Evolutionary conservation across 129 eudicot genomes (phyloP), one percentile per base, ranked within the genome.

Genomic region (Flaveria bidentis): DNA sequence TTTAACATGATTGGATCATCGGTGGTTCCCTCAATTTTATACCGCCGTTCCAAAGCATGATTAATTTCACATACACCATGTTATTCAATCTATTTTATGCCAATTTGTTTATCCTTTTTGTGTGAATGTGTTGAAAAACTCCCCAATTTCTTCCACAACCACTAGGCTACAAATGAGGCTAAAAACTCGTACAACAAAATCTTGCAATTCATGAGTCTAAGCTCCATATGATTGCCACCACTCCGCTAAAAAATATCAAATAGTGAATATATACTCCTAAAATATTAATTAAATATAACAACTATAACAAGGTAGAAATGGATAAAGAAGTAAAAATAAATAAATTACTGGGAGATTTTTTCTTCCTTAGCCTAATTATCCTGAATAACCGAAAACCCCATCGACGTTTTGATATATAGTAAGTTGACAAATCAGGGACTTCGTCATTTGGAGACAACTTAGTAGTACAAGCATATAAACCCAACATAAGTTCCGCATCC

Each of bases 131-230:
- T 20, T 71, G 65, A 30, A 30, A 52, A 45, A 57, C 36, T 10
- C 73, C 20, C 57, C 18, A 11, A 9, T 44, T 68, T 16, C 73
- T 68, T 23, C 45, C 56, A 56, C 82, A 44, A 16, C 72, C 22
- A 1, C 61, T 36, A 26, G 82, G 11, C 69, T 71, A 71, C 72
- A 79, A 71, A 78, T 71, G 8, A 79, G 72, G 53, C 82, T 79
- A 61, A 79, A 72, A 17, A 79, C 72, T 13, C 63, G 14, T 5
- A 78, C 14, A 45, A 20, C 82, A 71, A 70, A 71, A 6, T 58
- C 60, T 16, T 70, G 14, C 50, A 70, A 41, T 61, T 47, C 52
- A 5, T 69, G 76, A 16, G 62, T 17, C 0, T 44, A 71, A 5
- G 72, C 4, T 47, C 82, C 78, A 79, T 25, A 79, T 6, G 72